Evolutionary conservation across 2,329 filamentous ascomycete species (phyloP).

Genomic region (Aspergillus candidus): DNA sequence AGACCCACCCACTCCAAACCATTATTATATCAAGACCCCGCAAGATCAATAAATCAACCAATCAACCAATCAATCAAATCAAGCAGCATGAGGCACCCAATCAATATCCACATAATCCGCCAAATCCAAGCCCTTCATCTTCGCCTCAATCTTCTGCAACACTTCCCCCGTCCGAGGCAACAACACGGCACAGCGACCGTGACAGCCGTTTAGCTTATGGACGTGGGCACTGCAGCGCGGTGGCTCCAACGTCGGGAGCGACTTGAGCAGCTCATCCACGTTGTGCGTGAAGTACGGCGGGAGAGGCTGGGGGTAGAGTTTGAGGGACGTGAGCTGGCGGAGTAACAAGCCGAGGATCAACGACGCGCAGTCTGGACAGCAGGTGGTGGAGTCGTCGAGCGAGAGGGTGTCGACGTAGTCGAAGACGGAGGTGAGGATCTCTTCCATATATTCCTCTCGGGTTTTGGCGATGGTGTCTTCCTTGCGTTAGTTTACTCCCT

Average conservation of each 20-base stretch:
- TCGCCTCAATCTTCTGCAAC: background rate
- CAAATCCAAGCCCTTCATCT: background rate
- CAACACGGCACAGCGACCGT: background rate
- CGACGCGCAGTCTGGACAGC: conserved; percentile 2
- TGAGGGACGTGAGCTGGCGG: background rate
- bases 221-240: conserved; percentile 2
- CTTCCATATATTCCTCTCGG: background rate
- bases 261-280: background rate
- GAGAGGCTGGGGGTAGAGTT: conserved; percentile 2
- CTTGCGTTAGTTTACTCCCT: too few species aligned
- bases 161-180: background rate
- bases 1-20: too few species aligned
- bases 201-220: background rate
- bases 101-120: too few species aligned
- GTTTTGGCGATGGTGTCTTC: background rate
- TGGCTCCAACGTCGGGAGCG: background rate
- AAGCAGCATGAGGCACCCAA: too few species aligned
- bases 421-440: conserved; percentile 1
- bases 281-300: background rate
- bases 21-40: too few species aligned
- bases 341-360: background rate
- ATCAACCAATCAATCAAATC: too few species aligned
- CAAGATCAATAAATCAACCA: too few species aligned
- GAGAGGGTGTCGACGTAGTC: background rate
- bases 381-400: background rate